Base-by-base conservation (phyloP, 2,329 filamentous ascomycete species). In the Aaosphaeria pasadenensis region DNA sequence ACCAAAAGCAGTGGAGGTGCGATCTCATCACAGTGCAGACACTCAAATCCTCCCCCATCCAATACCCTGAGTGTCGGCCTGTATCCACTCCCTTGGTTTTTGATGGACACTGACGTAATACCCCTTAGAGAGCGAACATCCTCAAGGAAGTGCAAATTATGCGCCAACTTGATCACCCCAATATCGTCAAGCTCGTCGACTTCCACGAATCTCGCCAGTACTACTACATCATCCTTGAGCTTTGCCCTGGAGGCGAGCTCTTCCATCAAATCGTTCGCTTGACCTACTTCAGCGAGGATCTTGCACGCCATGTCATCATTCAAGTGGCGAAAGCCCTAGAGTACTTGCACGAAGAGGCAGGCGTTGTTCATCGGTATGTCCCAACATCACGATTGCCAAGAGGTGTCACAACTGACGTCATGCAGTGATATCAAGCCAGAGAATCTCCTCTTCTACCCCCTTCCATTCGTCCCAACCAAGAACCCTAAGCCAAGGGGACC, bases 131-230 rank as follows among this genome's bases (percentile, higher is more conserved):
- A 74, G 89, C 92, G 55, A 99, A 97, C 65, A 97, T 99, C 57
- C 77, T 99, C 52, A 99, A 99, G 74, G 94, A 99, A 72, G 94
- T 99, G 11, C 89, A 96, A 64, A 99, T 99, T 60, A 99, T 99
- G 92, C 89, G 91, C 55, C 88, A 95, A 64, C 80, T 99, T 42
- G 91, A 97, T 57, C 94, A 99, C 60, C 91, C 92, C 53, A 97
- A 97, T 68, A 94, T 99, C 52, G 85, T 96, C 71, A 92, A 90
- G 67, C 83, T 99, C 49, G 81, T 97, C 62, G 90, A 96, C 63
- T 97, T 97, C 67, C 88, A 88, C 54, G 94, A 99, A 72, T 95
- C 91, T 1, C 82, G 83, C 49, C 91, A 97, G 70, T 96, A 96
- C 70, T 97, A 97, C 74, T 99, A 95, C 75, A 96, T 99, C 59